A percentile compares a stretch with the other conserved stretches of the same genome.
Conservation (phyloP, 1,139 yeast species). For the Pneumocystis canis region DNA sequence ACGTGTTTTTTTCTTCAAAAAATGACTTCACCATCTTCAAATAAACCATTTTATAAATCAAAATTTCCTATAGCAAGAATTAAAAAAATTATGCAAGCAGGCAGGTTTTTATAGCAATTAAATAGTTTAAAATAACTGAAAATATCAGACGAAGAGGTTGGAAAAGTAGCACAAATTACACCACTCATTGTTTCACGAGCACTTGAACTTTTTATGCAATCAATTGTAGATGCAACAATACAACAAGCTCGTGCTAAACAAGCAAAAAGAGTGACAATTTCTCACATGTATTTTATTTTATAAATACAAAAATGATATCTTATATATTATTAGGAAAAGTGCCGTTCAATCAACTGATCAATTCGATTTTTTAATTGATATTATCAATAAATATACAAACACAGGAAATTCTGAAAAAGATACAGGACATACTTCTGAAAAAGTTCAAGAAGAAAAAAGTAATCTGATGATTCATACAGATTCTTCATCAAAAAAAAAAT, state of each 20-base stretch:
- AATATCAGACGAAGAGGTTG: constrained; percentile 71
- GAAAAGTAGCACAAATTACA: constrained; percentile 96
- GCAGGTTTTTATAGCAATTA: not conserved
- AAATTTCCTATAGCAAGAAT: constrained; percentile 46
- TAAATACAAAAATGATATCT: not conserved
- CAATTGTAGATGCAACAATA: constrained; percentile 72
- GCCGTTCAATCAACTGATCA: constrained; percentile 80
- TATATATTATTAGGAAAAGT: constrained; percentile 29
- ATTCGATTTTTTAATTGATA: constrained; percentile 76
- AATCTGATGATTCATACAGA: not conserved
- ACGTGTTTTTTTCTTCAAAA: not conserved
- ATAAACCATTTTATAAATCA: constrained; percentile 6
- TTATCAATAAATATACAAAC: constrained; percentile 35
- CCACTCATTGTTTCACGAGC: constrained; percentile 90
- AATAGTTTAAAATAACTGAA: not conserved
- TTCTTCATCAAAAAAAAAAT: not conserved
- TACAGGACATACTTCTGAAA: not conserved
- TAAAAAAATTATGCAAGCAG: constrained; percentile 85
- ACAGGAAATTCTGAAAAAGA: not conserved
- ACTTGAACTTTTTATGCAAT: constrained; percentile 77
- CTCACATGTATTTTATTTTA: constrained; percentile 35
- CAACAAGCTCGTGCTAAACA: constrained; percentile 64
- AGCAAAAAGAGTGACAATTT: constrained; percentile 67
- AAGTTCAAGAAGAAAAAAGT: not conserved
- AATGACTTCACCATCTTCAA: not conserved